phyloP scores from a whole-genome alignment of 768 basidiomycete species.

The Floccularia luteovirens region DNA sequence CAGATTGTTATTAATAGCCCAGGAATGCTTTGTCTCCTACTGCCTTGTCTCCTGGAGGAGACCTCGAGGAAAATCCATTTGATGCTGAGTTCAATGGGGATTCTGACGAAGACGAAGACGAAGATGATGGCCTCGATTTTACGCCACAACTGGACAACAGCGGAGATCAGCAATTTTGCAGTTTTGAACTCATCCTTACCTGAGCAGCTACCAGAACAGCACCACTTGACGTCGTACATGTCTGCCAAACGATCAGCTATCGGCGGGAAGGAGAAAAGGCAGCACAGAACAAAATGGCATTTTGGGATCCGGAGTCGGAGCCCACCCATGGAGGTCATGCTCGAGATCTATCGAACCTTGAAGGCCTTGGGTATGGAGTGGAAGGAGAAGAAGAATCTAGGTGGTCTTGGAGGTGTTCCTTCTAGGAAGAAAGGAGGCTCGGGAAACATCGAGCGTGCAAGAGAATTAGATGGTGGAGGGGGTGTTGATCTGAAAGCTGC shows the following conservation, averaged over 20 bases:
- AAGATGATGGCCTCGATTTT: slow-evolving; percentile 31
- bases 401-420: slow-evolving; percentile 56
- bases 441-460: slow-evolving; percentile 47
- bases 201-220: slow-evolving; percentile 48
- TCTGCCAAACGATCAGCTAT: slow-evolving; percentile 42
- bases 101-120: slow-evolving; percentile 47
- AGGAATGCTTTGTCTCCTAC: slow-evolving; percentile 62
- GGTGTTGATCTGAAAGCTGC: slow-evolving; percentile 64
- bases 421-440: slow-evolving; percentile 20
- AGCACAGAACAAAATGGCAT: slow-evolving; percentile 89
- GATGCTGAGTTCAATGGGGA: slow-evolving; percentile 65
- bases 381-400: slow-evolving; percentile 83
- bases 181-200: slow-evolving; percentile 67
- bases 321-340: slow-evolving; percentile 98
- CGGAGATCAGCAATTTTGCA: slow-evolving; percentile 50
- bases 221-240: slow-evolving; percentile 65
- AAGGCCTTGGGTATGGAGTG: slow-evolving; percentile 92
- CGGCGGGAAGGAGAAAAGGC: slow-evolving; percentile 47
- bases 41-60: slow-evolving; percentile 54
- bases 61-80: slow-evolving; percentile 73
- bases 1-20: slow-evolving; percentile 35
- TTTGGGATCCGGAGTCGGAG: slow-evolving; percentile 93
- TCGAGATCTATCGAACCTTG: slow-evolving; percentile 94
- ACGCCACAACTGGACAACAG: slow-evolving; percentile 16
- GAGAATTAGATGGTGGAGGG: slow-evolving; percentile 46